Evolutionary conservation across 2,329 filamentous ascomycete species (phyloP), one percentile per base, ranked within the genome.

Genomic region (Podosphaera fusca): DNA sequence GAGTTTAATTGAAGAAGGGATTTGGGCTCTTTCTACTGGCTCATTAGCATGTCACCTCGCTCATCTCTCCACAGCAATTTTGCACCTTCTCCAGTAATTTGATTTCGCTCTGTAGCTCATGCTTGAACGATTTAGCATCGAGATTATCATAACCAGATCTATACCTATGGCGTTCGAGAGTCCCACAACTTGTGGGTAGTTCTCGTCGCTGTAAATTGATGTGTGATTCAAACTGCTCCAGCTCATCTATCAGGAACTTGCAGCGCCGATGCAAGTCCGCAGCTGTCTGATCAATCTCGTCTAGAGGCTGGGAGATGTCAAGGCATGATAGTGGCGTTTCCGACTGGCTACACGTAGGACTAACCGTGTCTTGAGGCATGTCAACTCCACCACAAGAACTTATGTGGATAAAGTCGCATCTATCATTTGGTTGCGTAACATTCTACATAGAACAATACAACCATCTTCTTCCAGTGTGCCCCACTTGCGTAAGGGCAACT

Each of bases 1-100:
- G 79, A 82, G 55, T 76, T 73, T 51, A 84, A 70, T 34, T 76
- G 74, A 64, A 83, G 78, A n/a, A 72, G 65, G 14, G 71, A 65
- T 56, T 70, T 68, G 50, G 63, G 64, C 47, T 60, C 60, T 50
- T 56, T 51, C 10, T 51, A 54, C 56, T 57, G 58, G 51, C 53
- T 31, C 34, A 50, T 42, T 30, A 35, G 33, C 7, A 50, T 30
- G n/a, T 6, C 31, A 51, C 29, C 38, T 42, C 10, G 38, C 35
- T 38, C 35, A 38, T 6, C 6, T 38, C 14, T 42, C 38, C 21
- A 12, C 21, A 30, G 38, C 2, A n/a, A 55, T 14, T 34, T 54
- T 35, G 8, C 31, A 76, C 66, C 59, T 70, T 74, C 59, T 74
- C 68, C 49, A 78, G 62, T 46, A 69, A 69, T 59, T 69, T 72